These are phyloP conservation scores for Alternaria gaisen DNA, from an alignment of 2,329 filamentous ascomycete species.

Conservation along the genomic window DNA sequence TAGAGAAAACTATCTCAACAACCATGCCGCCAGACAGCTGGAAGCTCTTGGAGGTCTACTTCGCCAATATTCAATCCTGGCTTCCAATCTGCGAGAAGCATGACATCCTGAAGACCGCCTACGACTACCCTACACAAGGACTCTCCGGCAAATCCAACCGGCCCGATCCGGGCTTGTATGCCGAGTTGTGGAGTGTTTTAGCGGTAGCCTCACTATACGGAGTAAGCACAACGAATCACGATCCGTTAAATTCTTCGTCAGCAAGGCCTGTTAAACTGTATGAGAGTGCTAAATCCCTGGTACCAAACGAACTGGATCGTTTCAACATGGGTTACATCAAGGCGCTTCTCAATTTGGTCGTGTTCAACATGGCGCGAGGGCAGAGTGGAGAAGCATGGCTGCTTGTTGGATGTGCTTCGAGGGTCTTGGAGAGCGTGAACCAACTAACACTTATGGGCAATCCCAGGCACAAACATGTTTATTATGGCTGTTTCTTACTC, in stretches of 20 bases:
- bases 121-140: slow-evolving; percentile 61
- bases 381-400: slow-evolving; percentile 69
- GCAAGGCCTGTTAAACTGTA: slow-evolving; percentile 35
- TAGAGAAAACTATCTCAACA: not conserved
- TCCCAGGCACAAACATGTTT: slow-evolving; percentile 53
- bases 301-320: slow-evolving; percentile 40
- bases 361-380: slow-evolving; percentile 69
- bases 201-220: slow-evolving; percentile 52
- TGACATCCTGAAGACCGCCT: slow-evolving; percentile 66
- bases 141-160: slow-evolving; percentile 36
- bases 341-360: slow-evolving; percentile 60
- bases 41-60: slow-evolving; percentile 74
- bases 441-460: slow-evolving; percentile 38
- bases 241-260: slow-evolving; percentile 6
- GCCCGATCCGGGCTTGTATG: slow-evolving; percentile 49
- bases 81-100: slow-evolving; percentile 76
- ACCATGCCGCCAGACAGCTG: slow-evolving; percentile 64
- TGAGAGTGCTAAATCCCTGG: slow-evolving; percentile 38
- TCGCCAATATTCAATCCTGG: slow-evolving; percentile 79
- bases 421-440: slow-evolving; percentile 59
- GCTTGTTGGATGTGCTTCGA: slow-evolving; percentile 70
- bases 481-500: slow-evolving; percentile 69
- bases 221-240: slow-evolving; percentile 3
- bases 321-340: slow-evolving; percentile 54
- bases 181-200: slow-evolving; percentile 58